Percentiles rank a stretch among this genome's conserved stretches.
Conservation (phyloP, 257 asterid species). For the Ajuga chamaepitys region DNA sequence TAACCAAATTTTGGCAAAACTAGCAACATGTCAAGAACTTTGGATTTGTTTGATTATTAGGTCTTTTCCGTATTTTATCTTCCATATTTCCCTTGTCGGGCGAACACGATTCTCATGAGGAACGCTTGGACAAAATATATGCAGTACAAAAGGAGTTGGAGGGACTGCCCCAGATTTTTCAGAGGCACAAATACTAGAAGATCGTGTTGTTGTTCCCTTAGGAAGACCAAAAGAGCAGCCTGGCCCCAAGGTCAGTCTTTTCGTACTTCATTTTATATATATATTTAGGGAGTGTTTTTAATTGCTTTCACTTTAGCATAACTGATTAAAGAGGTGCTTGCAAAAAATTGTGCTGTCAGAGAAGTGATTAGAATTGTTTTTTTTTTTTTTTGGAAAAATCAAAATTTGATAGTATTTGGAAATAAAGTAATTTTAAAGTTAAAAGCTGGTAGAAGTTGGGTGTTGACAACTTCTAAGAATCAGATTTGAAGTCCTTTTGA, state of each 20-base stretch:
- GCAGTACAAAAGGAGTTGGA: slow-evolving; percentile 92
- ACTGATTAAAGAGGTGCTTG: no score
- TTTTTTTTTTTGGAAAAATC: no score
- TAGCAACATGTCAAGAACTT: not conserved
- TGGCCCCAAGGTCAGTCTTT: slow-evolving; percentile 32
- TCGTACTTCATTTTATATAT: not conserved
- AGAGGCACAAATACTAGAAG: slow-evolving; percentile 53
- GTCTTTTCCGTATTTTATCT: not conserved
- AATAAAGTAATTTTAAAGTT: no score
- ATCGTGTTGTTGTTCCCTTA: slow-evolving; percentile 67
- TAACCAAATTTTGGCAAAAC: no score
- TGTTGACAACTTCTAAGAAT: no score
- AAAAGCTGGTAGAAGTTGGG: no score
- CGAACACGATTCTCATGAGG: not conserved
- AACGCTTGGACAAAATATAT: slow-evolving; percentile 1
- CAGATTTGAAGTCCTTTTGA: no score
- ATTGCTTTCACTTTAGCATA: no score
- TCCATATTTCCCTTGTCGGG: not conserved
- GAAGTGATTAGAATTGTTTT: no score
- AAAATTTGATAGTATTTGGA: no score
- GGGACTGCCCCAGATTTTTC: slow-evolving; percentile 60
- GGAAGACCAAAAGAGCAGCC: slow-evolving; percentile 63
- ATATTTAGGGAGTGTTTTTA: no score
- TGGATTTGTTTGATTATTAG: not conserved
- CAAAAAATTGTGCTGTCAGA: no score